Percentiles rank a stretch among this genome's conserved stretches.
Conservation (phyloP, 208 protist species). For the Naegleria lovaniensis region DNA sequence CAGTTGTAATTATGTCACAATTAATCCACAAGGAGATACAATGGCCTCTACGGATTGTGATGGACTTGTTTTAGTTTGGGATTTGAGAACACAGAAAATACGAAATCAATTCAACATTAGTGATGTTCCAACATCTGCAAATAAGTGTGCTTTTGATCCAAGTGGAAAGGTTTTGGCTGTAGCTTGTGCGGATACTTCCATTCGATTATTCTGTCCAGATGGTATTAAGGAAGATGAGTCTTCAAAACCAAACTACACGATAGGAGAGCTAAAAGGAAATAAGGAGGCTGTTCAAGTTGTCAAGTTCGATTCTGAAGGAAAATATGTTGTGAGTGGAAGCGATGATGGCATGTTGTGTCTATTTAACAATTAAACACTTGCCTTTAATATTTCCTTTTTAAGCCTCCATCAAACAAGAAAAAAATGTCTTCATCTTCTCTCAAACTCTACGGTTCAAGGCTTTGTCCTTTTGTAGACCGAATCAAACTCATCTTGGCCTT, state of each 20-base stretch:
- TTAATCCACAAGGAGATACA: constrained; percentile 44
- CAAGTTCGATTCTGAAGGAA: constrained; percentile 19
- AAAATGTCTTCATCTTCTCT: neutral
- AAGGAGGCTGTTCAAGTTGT: neutral
- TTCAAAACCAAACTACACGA: neutral
- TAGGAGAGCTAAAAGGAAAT: neutral
- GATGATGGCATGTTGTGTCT: neutral
- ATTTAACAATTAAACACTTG: neutral
- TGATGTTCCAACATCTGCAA: constrained; percentile 32
- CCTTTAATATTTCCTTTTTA: no score
- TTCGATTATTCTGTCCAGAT: constrained; percentile 31
- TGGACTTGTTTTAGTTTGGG: constrained; percentile 68
- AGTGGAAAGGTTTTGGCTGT: constrained; percentile 36
- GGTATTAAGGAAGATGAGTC: neutral
- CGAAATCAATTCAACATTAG: constrained; percentile 17
- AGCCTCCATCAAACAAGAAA: neutral
- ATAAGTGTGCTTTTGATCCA: constrained; percentile 37
- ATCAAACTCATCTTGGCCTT: neutral
- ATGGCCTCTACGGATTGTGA: constrained; percentile 85
- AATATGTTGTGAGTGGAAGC: neutral
- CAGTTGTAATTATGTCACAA: constrained; percentile 71
- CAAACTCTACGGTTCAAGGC: neutral
- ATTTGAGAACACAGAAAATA: constrained; percentile 43
- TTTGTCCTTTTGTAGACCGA: neutral
- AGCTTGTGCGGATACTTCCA: constrained; percentile 37